A percentile compares a stretch with the other conserved stretches of the same genome.
Conservation (phyloP, 2,329 filamentous ascomycete species). For the Emergomyces orientalis region DNA sequence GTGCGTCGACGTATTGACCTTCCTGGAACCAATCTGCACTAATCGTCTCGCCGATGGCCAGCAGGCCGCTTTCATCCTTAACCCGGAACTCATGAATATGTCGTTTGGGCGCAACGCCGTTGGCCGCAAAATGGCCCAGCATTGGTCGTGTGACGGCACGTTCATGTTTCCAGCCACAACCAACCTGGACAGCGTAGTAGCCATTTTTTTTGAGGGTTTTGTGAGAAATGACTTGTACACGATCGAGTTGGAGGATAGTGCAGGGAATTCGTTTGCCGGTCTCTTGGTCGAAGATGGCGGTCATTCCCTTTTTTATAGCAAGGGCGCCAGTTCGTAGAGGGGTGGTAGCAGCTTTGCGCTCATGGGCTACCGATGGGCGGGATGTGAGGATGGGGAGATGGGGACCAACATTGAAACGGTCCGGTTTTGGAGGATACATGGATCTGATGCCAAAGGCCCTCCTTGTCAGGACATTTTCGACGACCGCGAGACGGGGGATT, state of each 20-base stretch:
- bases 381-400: conserved; percentile 45
- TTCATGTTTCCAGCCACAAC: conserved; percentile 62
- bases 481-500: not conserved
- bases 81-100: conserved; percentile 83
- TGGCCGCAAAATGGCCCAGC: conserved; percentile 78
- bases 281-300: conserved; percentile 68
- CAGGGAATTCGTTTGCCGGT: conserved; percentile 71
- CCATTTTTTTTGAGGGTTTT: conserved; percentile 75
- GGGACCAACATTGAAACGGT: conserved; percentile 46
- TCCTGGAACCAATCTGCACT: conserved; percentile 83
- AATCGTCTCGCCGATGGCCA: conserved; percentile 65
- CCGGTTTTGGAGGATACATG: conserved; percentile 44
- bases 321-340: conserved; percentile 70
- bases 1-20: conserved; percentile 83
- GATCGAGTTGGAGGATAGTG: conserved; percentile 88
- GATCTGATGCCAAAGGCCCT: conserved; percentile 47
- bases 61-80: conserved; percentile 59
- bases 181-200: conserved; percentile 90
- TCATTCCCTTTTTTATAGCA: conserved; percentile 92
- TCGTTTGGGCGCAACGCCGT: conserved; percentile 73
- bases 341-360: conserved; percentile 48
- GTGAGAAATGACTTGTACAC: conserved; percentile 78
- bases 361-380: conserved; percentile 50
- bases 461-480: conserved; percentile 17
- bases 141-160: conserved; percentile 71